Evolutionary conservation across 371 early-diverging fungal genomes (phyloP).

Genomic region (Haplosporangium sp.): DNA sequence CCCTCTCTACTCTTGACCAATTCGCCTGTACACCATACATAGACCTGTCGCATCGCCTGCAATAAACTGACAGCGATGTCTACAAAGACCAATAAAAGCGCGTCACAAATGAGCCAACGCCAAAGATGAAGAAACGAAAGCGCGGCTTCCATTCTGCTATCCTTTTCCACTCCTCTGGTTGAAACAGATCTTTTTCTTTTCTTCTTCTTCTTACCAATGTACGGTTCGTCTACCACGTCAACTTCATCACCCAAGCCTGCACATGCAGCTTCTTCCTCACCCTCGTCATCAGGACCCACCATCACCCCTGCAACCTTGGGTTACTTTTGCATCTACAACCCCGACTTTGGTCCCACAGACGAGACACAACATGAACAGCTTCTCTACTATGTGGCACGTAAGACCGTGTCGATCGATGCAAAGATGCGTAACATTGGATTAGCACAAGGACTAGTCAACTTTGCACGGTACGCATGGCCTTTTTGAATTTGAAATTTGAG

Average conservation of each 20-base stretch:
- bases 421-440: constrained; percentile 87
- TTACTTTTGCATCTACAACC: constrained; percentile 83
- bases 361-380: constrained; percentile 81
- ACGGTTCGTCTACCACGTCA: constrained; percentile 24
- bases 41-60: too few relatives aligned
- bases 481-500: not conserved
- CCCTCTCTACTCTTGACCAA: too few relatives aligned
- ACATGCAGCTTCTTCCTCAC: constrained; percentile 5
- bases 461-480: constrained; percentile 68
- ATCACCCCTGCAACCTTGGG: constrained; percentile 58
- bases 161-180: not conserved
- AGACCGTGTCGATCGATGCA: constrained; percentile 79
- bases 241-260: constrained; percentile 25
- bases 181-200: not conserved
- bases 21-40: too few relatives aligned
- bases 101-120: too few relatives aligned
- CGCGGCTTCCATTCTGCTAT: too few relatives aligned
- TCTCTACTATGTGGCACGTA: constrained; percentile 79
- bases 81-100: too few relatives aligned
- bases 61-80: too few relatives aligned
- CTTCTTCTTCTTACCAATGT: constrained; percentile 19
- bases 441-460: constrained; percentile 83
- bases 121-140: too few relatives aligned
- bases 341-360: constrained; percentile 73
- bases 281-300: constrained; percentile 27